Evolutionary conservation across 495 filamentous ascomycete species (phyloP).

Genomic region (Lasiosphaeria hispida): DNA sequence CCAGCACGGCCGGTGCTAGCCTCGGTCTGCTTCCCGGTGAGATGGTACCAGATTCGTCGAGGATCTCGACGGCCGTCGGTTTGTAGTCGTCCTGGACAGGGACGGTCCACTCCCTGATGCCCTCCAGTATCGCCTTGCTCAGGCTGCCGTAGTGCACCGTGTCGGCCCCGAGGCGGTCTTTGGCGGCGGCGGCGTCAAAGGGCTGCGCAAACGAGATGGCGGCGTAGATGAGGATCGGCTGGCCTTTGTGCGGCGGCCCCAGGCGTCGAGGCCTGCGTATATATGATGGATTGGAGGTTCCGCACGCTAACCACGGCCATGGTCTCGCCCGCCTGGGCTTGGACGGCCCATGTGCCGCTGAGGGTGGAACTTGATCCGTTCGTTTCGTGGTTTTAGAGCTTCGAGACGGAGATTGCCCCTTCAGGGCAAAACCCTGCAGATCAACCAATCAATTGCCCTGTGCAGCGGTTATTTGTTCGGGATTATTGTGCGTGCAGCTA

Average conservation of each 20-base stretch:
- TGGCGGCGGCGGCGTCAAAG: conserved; percentile 46
- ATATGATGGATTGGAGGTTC: conserved; percentile 47
- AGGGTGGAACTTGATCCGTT: conserved; percentile 14
- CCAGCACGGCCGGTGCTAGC: neutral
- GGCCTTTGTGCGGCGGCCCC: conserved; percentile 49
- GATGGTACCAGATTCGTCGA: neutral
- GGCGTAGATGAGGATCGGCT: conserved; percentile 55
- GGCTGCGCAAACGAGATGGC: conserved; percentile 44
- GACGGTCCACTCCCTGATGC: too few species aligned
- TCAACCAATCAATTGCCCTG: too few species aligned
- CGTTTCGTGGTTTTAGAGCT: neutral
- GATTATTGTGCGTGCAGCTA: too few species aligned
- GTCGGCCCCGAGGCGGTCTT: conserved; percentile 50
- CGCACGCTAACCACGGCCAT: conserved; percentile 45
- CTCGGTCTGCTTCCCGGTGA: neutral
- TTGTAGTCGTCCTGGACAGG: too few species aligned
- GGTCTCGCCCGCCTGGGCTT: conserved; percentile 35
- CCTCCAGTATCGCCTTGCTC: conserved; percentile 49
- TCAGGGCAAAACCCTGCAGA: too few species aligned
- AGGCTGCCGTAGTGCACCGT: conserved; percentile 63
- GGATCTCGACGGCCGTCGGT: neutral
- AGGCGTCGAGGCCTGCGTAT: conserved; percentile 53
- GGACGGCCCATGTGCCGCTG: conserved; percentile 32
- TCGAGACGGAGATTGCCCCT: too few species aligned
- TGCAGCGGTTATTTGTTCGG: too few species aligned